Percentiles rank a stretch among this genome's conserved stretches.
Conservation (phyloP, 1,284 basidiomycete species). For the Phylloboletellus chloephorus region DNA sequence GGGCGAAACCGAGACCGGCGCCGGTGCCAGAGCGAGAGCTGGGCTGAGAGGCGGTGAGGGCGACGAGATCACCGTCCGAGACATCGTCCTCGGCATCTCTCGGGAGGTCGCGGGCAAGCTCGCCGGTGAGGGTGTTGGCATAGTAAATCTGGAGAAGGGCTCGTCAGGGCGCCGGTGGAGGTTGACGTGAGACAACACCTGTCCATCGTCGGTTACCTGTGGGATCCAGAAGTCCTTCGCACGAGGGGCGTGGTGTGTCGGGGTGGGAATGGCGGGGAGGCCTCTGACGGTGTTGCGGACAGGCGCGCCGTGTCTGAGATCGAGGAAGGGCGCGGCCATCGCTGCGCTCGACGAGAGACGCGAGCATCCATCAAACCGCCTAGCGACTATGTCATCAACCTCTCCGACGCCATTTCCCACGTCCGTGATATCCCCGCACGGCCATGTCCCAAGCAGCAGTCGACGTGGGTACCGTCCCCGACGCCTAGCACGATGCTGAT, state of each 20-base stretch:
- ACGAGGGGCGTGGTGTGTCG: conserved; percentile 3
- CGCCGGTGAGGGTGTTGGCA: conserved; percentile 29
- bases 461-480: conserved; percentile 14
- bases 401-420: conserved; percentile 14
- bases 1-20: conserved; percentile 11
- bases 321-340: conserved; percentile 18
- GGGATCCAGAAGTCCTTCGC: conserved; percentile 31
- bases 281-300: conserved; percentile 24
- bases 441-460: conserved; percentile 26
- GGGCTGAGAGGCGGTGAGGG: conserved; percentile 14
- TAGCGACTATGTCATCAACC: conserved; percentile 15
- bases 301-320: conserved; percentile 3
- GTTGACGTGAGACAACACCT: conserved; percentile 17
- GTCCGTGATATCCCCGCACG: conserved; percentile 4
- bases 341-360: conserved; percentile 12
- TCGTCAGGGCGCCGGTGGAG: neutral
- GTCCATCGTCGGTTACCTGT: conserved; percentile 28
- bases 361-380: too few relatives aligned
- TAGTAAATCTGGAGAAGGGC: conserved; percentile 25
- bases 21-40: conserved; percentile 10
- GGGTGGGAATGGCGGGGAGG: conserved; percentile 26
- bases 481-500: neutral
- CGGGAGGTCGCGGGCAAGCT: conserved; percentile 27
- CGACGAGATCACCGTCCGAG: conserved; percentile 14
- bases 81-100: conserved; percentile 24